Evolutionary conservation across 768 basidiomycete species (phyloP), one percentile per base, ranked within the genome.

Genomic region (Tricholoma flavovirens): DNA sequence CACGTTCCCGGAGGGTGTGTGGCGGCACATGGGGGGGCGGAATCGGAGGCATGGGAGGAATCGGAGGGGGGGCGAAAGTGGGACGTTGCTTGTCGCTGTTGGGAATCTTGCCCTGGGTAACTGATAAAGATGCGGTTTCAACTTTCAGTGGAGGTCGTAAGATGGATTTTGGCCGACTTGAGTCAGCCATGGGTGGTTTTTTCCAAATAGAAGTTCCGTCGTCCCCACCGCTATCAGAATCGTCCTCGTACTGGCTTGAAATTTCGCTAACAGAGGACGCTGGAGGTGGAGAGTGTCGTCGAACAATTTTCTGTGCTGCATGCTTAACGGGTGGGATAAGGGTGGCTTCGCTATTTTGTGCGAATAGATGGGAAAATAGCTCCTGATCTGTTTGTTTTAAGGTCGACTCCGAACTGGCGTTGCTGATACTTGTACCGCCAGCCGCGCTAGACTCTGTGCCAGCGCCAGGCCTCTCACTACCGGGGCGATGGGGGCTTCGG

Each of bases 161-260:
- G 11, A 66, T 69, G 14, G 74, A 65, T 49, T 65, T 63, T 21
- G 68, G 66, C 36, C 57, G 59, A 33, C 60, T 55, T 11, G 56
- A 40, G 9, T 72, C 69, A 21, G 63, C 62, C 53, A 68, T 69
- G 40, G 77, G 77, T 22, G 70, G 68, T 53, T 66, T 75, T 49
- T 72, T 71, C 80, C 79, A 81, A 35, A 78, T 69, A 12, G 63
- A 60, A 14, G 76, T 79, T n/a, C 76, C 75, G 8, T 70, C 72
- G 45, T 78, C 74, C 24, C 68, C 69, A 17, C 72, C 74, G 54
- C 75, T 76, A 51, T 83, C 83, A 8, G 78, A 80, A 17, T 80
- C 83, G 43, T 79, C 78, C 5, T 79, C 70, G 52, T 69, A 56
- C 36, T 59, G 55, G 26, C 62, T 56, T 45, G 32, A 35, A 56